Evolutionary conservation across 1,139 yeast genomes (phyloP).

Genomic region (Suhomyces bribrorum): DNA sequence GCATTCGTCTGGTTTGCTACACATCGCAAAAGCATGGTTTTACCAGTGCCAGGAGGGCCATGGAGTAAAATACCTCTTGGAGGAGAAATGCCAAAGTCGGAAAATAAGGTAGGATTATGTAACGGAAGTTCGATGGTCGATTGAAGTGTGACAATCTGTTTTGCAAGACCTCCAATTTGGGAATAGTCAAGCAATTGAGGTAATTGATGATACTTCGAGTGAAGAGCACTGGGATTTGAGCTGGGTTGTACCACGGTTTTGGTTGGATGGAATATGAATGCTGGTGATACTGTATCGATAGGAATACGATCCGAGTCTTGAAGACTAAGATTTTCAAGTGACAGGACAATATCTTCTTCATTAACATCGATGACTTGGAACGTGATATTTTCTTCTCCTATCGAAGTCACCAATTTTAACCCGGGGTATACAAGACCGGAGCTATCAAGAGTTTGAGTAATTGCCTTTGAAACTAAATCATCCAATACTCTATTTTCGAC

Average conservation of each 20-base stretch:
- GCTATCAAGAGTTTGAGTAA: conserved; percentile 46
- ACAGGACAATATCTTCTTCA: conserved; percentile 20
- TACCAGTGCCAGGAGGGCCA: conserved; percentile 99
- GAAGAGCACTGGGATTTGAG: conserved; percentile 16
- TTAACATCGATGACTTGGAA: conserved; percentile 26
- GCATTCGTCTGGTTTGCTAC: conserved; percentile 74
- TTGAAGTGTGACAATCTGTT: conserved; percentile 61
- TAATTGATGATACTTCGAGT: conserved; percentile 37
- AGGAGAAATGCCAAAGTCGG: conserved; percentile 84
- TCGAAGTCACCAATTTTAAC: conserved; percentile 22
- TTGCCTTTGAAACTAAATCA: conserved; percentile 9
- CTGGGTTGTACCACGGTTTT: conserved; percentile 28
- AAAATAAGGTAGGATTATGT: conserved; percentile 71
- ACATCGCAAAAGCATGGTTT: conserved; percentile 82
- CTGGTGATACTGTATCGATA: conserved; percentile 40
- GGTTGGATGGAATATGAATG: conserved; percentile 45
- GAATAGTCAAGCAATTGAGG: conserved; percentile 47
- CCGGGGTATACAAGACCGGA: conserved; percentile 63
- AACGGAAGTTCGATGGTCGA: conserved; percentile 80
- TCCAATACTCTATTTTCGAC: conserved; percentile 6
- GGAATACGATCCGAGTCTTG: conserved; percentile 16
- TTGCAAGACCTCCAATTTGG: conserved; percentile 75
- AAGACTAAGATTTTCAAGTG: conserved; percentile 29
- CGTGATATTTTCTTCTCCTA: conserved; percentile 3
- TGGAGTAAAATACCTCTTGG: conserved; percentile 88